Evolutionary conservation across 352 stramenopile genomes (phyloP), one percentile per base, ranked within the genome.

Genomic region (Blastocystis hominis): DNA sequence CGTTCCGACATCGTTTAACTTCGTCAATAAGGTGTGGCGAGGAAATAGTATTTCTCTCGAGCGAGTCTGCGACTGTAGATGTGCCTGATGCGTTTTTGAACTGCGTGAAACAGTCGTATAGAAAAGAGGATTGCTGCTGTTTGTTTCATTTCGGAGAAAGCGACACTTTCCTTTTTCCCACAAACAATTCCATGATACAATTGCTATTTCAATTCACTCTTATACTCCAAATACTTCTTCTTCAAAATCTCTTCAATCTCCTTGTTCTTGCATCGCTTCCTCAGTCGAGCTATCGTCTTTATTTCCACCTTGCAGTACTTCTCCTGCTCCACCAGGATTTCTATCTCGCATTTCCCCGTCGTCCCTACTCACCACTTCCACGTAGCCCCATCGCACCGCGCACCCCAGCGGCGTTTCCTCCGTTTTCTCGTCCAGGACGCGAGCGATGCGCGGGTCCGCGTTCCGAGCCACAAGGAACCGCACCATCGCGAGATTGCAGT

Each of bases 281-380:
- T n/a, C 34, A 84, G 36, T 15, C 40, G 24, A 63, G 53, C 55
- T 17, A 84, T 84, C 55, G 72, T 84, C 34, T 84, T 84, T 34
- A 84, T 84, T 24, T 84, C 72, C 36, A 53, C 72, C 24, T 68
- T 84, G 44, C 72, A 84, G 56, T 84, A 84, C 47, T 30, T n/a
- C 36, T 63, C 54, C 47, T 84, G 59, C 36, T 68, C 72, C 50
- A 84, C 24, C 15, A 84, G 34, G 15, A 84, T 42, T 53, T 66
- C 72, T 84, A 50, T 10, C 6, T 53, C 56, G 30, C 54, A 30
- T 34, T 64, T 30, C n/a, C 44, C 38, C 9, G 20, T n/a, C 40
- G 30, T n/a, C 47, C 72, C 38, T 36, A 84, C 72, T 84, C 55
- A 61, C 47, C 24, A 84, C 30, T 42, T 84, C 72, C 6, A 61